These are phyloP conservation scores for Serendipita sp. DNA, from an alignment of 768 basidiomycete genomes.

Conservation along the genomic window DNA sequence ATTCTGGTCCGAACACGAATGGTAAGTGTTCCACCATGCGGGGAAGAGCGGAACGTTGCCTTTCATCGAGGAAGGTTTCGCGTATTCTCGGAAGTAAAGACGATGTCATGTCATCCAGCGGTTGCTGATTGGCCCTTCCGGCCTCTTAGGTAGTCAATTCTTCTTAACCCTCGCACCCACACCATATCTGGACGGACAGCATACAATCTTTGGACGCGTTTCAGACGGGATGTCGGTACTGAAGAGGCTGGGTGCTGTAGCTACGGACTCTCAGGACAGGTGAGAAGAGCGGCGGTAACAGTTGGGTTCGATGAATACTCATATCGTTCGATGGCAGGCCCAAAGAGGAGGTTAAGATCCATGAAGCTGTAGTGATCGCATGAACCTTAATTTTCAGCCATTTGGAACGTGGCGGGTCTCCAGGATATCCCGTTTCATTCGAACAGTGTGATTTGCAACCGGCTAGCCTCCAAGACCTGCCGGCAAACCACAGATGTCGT, in stretches of 20 bases:
- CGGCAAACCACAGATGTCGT: neutral
- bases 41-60: neutral
- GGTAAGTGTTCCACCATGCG: constrained; percentile 26
- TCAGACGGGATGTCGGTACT: constrained; percentile 82
- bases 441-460: neutral
- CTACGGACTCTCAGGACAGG: constrained; percentile 79
- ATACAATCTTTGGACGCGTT: constrained; percentile 85
- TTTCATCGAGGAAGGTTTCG: constrained; percentile 19
- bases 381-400: constrained; percentile 6
- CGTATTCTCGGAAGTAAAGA: constrained; percentile 16
- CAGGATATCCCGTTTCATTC: neutral
- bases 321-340: constrained; percentile 21
- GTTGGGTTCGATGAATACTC: neutral
- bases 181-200: constrained; percentile 69
- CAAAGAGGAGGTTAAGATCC: constrained; percentile 78
- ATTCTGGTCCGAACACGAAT: constrained; percentile 88
- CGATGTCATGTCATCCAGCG: constrained; percentile 11
- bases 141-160: constrained; percentile 69
- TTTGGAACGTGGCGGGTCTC: neutral
- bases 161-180: constrained; percentile 77
- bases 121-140: neutral
- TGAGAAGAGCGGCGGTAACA: constrained; percentile 22
- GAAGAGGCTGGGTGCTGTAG: constrained; percentile 80
- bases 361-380: constrained; percentile 43
- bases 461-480: neutral